These are phyloP conservation scores for Plectranthus barbatus DNA, from an alignment of 257 asterid species.

Conservation along the genomic window DNA sequence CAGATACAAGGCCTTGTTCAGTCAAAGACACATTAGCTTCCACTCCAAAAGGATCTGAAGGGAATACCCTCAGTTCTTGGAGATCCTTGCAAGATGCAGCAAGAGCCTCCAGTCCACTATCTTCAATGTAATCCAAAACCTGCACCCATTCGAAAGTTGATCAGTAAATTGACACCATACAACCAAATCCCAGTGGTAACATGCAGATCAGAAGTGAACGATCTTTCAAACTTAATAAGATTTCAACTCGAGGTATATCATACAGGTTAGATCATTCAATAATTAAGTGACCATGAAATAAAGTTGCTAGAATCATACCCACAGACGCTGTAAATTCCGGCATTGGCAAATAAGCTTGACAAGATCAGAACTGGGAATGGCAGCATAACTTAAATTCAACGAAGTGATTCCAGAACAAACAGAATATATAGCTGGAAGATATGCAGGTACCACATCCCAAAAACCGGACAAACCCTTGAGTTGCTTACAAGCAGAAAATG, in stretches of 20 bases:
- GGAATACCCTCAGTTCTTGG: slow-evolving; percentile 87
- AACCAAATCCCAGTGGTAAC: neutral
- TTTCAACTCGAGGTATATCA: too few relatives aligned
- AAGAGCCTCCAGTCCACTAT: slow-evolving; percentile 67
- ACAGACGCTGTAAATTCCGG: slow-evolving; percentile 63
- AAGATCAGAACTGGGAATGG: slow-evolving; percentile 61
- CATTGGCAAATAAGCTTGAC: slow-evolving; percentile 65
- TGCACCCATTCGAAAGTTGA: slow-evolving; percentile 13
- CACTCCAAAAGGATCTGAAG: slow-evolving; percentile 78
- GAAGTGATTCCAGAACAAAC: slow-evolving; percentile 64
- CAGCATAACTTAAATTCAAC: slow-evolving; percentile 72
- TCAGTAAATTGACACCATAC: neutral
- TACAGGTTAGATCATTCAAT: neutral
- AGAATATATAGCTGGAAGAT: slow-evolving; percentile 70
- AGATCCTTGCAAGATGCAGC: slow-evolving; percentile 79
- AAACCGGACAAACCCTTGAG: slow-evolving; percentile 79
- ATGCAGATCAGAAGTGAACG: too few relatives aligned
- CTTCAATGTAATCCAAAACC: slow-evolving; percentile 94
- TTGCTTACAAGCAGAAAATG: slow-evolving; percentile 65
- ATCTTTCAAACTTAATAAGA: too few relatives aligned
- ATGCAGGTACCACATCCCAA: slow-evolving; percentile 86
- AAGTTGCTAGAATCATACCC: slow-evolving; percentile 45
- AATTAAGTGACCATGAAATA: neutral
- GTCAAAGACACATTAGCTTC: slow-evolving; percentile 79
- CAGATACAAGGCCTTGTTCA: slow-evolving; percentile 82